These are phyloP conservation scores for Phytophthora litchii DNA, from an alignment of 352 stramenopile genomes.

Conservation along the genomic window DNA sequence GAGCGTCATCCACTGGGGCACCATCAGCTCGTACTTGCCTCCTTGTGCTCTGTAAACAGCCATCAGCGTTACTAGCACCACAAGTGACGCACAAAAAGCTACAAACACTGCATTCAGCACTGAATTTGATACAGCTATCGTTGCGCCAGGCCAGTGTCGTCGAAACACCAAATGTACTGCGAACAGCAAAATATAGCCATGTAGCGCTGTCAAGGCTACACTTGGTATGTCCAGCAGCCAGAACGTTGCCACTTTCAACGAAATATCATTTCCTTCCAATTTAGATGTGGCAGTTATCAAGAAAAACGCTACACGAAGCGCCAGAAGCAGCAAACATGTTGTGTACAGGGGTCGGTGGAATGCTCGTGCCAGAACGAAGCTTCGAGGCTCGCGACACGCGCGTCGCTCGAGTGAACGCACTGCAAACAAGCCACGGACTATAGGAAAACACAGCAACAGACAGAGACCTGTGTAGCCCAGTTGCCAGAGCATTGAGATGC, in stretches of 20 bases:
- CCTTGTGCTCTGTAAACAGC: conserved; percentile 8
- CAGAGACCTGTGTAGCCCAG: conserved; percentile 22
- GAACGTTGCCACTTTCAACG: conserved; percentile 23
- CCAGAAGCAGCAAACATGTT: conserved; percentile 25
- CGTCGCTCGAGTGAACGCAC: conserved; percentile 19
- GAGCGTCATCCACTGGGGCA: conserved; percentile 28
- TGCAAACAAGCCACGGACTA: conserved; percentile 16
- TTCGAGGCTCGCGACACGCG: neutral
- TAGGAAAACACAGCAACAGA: conserved; percentile 12
- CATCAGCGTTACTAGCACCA: conserved; percentile 21
- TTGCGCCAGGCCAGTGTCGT: conserved; percentile 26
- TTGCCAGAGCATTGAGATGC: conserved; percentile 28
- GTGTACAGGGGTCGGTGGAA: conserved; percentile 39
- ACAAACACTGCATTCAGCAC: conserved; percentile 15
- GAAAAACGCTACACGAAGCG: conserved; percentile 34
- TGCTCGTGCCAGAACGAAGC: conserved; percentile 30
- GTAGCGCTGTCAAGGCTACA: conserved; percentile 27
- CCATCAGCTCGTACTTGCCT: conserved; percentile 1
- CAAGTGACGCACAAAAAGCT: conserved; percentile 25
- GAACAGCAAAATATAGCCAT: conserved; percentile 46
- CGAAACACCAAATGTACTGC: conserved; percentile 26
- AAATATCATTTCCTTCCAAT: neutral
- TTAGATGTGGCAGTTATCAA: conserved; percentile 8
- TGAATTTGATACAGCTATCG: neutral
- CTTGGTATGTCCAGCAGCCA: conserved; percentile 46